Evolutionary conservation across 306 rosid genomes (phyloP).

Genomic region (Gastrolobium bilobum): DNA sequence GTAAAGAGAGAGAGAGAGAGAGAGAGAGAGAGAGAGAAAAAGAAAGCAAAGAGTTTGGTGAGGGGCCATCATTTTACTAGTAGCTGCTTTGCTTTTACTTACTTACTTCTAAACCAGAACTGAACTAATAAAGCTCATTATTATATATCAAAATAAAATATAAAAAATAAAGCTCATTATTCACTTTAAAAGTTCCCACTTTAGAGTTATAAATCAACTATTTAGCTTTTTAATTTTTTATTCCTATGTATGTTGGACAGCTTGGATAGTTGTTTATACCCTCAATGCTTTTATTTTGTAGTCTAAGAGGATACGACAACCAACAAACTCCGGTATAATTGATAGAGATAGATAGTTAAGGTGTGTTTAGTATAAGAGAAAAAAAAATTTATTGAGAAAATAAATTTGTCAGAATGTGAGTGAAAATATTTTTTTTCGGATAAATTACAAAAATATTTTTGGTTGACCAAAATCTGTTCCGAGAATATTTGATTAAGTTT

Average conservation of each 20-base stretch:
- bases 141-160: too few species aligned
- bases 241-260: not conserved
- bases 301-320: not conserved
- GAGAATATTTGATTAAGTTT: too few species aligned
- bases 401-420: too few species aligned
- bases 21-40: not conserved
- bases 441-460: too few species aligned
- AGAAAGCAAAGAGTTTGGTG: not conserved
- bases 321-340: too few species aligned
- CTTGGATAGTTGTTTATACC: conserved; percentile 20
- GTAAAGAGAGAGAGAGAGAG: not conserved
- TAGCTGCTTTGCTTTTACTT: conserved; percentile 26
- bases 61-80: conserved; percentile 53
- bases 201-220: not conserved
- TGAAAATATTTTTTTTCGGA: too few species aligned
- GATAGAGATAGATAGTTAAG: too few species aligned
- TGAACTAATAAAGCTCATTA: conserved; percentile 23
- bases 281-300: conserved; percentile 37
- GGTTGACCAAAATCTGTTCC: too few species aligned
- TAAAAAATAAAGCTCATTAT: conserved; percentile 20
- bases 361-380: too few species aligned
- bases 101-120: not conserved
- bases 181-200: conserved; percentile 12
- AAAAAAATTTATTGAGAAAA: too few species aligned
- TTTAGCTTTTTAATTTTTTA: not conserved